Evolutionary conservation across 2,329 filamentous ascomycete genomes (phyloP), one percentile per base, ranked within the genome.

Genomic region (Sporothrix dimorphospora): DNA sequence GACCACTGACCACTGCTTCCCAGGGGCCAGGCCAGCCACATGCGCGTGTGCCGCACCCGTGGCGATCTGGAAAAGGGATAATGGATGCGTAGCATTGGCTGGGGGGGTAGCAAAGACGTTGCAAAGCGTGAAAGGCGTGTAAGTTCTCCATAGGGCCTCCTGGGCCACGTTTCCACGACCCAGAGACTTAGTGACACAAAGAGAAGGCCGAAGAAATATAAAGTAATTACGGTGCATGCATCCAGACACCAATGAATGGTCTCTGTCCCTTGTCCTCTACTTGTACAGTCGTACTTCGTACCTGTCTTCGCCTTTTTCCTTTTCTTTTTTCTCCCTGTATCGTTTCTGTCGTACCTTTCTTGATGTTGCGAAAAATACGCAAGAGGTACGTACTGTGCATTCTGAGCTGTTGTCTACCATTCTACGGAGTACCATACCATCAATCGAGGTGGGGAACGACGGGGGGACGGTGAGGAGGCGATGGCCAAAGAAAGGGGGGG

Each of bases 11-110:
- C 30, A 34, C 30, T 34, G 30, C 30, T 3, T 34, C 30, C 30
- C 30, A 34, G 30, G 30, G 53, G 24, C 27, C 2, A 57, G 16
- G 53, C 27, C 19, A 57, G 53, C 53, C 53, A 57, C 27, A 34
- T 57, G 53, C 24, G 53, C n/a, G 53, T 21, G 24, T 57, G 53
- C 53, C 27, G 27, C 53, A 16, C 16, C 53, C 27, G 53, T 30
- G 53, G 6, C 27, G 27, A 19, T 61, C 53, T 59, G 27, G 27
- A 59, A 59, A 27, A 30, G 27, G 24, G 30, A 40, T 30, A 16
- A 61, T 66, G 63, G 63, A 47, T n/a, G 24, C 12, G 63, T 49
- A 66, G 63, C 63, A 66, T 49, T 49, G 24, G 12, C 14, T 47
- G 63, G 24, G 63, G 24, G 42, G 24, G 19, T 19, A 16, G 7